These are phyloP conservation scores for Bipolaris gigantea DNA, from an alignment of 2,329 filamentous ascomycete species.

Conservation along the genomic window DNA sequence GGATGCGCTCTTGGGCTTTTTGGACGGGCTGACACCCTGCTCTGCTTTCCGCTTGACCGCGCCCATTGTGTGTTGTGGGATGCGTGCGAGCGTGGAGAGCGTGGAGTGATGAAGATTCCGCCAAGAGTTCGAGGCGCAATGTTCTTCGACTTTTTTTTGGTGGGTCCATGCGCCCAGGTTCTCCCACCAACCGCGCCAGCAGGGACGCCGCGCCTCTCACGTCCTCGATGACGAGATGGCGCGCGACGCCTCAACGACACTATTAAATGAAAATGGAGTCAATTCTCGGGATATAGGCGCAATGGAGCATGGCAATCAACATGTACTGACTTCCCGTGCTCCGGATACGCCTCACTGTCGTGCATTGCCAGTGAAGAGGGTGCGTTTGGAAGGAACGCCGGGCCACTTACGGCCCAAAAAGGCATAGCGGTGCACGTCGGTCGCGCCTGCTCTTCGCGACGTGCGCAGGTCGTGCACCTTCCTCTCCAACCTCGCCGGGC, in stretches of 20 bases:
- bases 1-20: constrained; percentile 35
- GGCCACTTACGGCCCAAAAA: constrained; percentile 4
- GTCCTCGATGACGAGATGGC: constrained; percentile 2
- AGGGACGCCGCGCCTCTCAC: constrained; percentile 5
- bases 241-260: not conserved
- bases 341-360: not conserved
- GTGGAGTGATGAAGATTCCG: constrained; percentile 17
- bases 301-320: not conserved
- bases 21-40: constrained; percentile 30
- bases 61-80: constrained; percentile 43
- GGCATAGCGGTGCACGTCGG: constrained; percentile 14
- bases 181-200: constrained; percentile 11
- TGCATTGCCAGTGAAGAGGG: not conserved
- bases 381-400: not conserved
- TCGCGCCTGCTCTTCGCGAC: constrained; percentile 17
- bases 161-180: constrained; percentile 13
- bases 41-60: constrained; percentile 53
- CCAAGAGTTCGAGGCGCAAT: constrained; percentile 22
- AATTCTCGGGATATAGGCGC: not conserved
- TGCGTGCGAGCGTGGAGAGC: constrained; percentile 1
- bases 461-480: constrained; percentile 11
- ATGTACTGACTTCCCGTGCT: not conserved
- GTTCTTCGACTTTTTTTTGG: constrained; percentile 15
- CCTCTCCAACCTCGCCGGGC: constrained; percentile 14
- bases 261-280: too few relatives aligned